A percentile compares a stretch with the other conserved stretches of the same genome.
Conservation (phyloP, 345 rosid genomes). For the Pistacia vera region DNA sequence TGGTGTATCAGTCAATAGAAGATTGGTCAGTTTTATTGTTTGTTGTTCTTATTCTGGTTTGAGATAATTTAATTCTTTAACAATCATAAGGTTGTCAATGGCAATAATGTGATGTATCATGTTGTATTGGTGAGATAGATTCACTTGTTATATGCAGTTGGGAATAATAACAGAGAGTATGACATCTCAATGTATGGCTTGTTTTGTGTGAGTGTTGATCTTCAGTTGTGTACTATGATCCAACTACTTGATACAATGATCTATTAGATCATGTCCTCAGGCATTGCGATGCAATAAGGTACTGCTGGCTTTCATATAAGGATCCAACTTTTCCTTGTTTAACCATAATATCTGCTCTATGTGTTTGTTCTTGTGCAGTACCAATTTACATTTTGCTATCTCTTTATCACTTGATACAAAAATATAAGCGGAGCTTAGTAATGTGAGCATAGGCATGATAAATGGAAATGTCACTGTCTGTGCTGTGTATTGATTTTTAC, state of each 20-base stretch:
- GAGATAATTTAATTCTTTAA: too few species aligned
- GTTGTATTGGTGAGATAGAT: background rate
- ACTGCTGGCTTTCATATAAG: background rate
- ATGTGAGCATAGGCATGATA: background rate
- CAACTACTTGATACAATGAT: too few species aligned
- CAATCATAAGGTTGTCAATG: background rate
- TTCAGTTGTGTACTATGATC: background rate
- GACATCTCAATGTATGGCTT: background rate
- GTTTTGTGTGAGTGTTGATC: background rate
- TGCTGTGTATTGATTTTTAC: background rate
- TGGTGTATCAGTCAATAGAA: too few species aligned
- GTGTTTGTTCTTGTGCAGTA: too few species aligned
- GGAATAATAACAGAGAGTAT: background rate
- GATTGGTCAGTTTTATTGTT: too few species aligned
- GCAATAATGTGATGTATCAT: background rate
- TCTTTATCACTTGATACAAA: background rate
- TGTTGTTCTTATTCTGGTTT: too few species aligned
- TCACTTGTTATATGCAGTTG: background rate
- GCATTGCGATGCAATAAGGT: too few species aligned
- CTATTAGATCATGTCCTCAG: too few species aligned
- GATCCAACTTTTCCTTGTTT: background rate
- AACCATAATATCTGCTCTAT: too few species aligned
- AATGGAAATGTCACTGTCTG: background rate
- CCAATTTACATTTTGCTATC: too few species aligned
- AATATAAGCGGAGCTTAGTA: background rate